These are phyloP conservation scores for Talaromyces pinophilus DNA, from an alignment of 2,329 filamentous ascomycete genomes.

Conservation along the genomic window DNA sequence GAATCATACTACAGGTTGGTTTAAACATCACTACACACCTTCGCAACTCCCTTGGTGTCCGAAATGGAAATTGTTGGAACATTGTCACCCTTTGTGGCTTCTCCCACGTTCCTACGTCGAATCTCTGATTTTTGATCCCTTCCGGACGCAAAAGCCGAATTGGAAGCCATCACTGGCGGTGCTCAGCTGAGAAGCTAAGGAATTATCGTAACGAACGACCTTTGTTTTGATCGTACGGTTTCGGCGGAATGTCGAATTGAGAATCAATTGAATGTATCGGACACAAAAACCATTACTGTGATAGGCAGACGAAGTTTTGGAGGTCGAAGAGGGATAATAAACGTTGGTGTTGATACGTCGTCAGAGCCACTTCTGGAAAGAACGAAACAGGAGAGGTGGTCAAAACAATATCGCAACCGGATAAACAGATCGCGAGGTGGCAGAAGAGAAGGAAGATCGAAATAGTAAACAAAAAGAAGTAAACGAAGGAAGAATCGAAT, in stretches of 20 bases:
- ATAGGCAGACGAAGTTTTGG: not conserved
- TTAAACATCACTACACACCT: constrained; percentile 10
- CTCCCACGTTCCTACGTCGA: constrained; percentile 20
- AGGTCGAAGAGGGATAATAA: not conserved
- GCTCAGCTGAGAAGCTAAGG: constrained; percentile 21
- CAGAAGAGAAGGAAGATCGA: constrained; percentile 8
- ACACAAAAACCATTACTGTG: not conserved
- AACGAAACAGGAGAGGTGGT: constrained; percentile 12
- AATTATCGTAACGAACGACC: constrained; percentile 24
- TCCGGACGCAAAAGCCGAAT: constrained; percentile 21
- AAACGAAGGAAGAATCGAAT: constrained; percentile 20
- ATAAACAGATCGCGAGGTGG: not conserved
- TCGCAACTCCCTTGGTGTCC: constrained; percentile 16
- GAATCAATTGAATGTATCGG: not conserved
- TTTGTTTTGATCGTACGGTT: constrained; percentile 3
- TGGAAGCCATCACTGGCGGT: constrained; percentile 22
- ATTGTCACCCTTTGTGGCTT: constrained; percentile 17
- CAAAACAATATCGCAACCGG: not conserved
- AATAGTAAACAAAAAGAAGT: constrained; percentile 20
- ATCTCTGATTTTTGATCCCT: constrained; percentile 20
- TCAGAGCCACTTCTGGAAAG: not conserved
- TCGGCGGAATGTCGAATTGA: not conserved
- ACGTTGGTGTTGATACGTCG: not conserved
- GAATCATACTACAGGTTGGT: not conserved
- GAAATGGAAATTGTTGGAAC: constrained; percentile 14